Conservation (phyloP, 2,329 filamentous ascomycete genomes). For the Curvularia eragrostidis region DNA sequence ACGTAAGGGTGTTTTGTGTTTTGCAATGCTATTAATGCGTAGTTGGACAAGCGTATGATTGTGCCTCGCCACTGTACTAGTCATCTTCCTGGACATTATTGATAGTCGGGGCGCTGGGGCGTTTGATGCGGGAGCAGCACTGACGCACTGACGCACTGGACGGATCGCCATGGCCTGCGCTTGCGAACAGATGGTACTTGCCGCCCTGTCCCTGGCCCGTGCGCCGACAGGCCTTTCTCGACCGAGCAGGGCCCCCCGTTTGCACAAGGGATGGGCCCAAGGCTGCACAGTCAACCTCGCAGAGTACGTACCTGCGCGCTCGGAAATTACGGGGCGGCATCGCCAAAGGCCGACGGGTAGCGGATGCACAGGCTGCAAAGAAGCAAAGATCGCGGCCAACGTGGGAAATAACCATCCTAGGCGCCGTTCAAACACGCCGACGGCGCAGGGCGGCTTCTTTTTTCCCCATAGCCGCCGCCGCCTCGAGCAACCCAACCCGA, state of each 20-base stretch:
- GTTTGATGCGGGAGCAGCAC: constrained; percentile 9
- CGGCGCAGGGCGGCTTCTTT: neutral
- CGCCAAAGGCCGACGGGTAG: neutral
- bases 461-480: neutral
- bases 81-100: constrained; percentile 6
- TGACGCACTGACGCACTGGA: constrained; percentile 4
- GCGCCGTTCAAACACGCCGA: neutral
- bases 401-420: neutral
- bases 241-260: neutral
- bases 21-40: constrained; percentile 20
- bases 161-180: constrained; percentile 18
- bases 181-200: constrained; percentile 27
- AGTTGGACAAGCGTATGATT: constrained; percentile 9
- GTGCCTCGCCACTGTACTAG: constrained; percentile 8
- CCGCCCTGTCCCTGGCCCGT: constrained; percentile 14
- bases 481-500: neutral
- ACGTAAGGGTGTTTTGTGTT: constrained; percentile 18
- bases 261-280: neutral
- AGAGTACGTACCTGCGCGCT: neutral
- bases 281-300: neutral
- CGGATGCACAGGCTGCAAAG: neutral
- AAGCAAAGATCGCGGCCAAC: neutral
- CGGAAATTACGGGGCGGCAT: neutral
- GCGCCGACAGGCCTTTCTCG: neutral
- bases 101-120: neutral